Evolutionary conservation across 371 early-diverging fungal genomes (phyloP).

Genomic region (Capniomyces stellatus): DNA sequence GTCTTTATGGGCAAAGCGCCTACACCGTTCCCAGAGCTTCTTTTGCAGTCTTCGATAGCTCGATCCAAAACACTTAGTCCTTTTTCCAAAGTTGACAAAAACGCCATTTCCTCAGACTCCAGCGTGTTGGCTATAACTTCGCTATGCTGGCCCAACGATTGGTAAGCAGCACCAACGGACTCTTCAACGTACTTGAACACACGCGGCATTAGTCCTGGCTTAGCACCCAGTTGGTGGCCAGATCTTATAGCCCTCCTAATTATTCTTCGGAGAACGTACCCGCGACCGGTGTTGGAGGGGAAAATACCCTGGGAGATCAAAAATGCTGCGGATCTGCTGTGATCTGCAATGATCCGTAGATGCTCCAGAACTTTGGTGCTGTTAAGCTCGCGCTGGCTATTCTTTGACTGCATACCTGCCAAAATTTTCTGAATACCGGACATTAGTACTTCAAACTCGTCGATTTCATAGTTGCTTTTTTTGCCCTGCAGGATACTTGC

Average conservation of each 20-base stretch:
- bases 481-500: conserved; percentile 43
- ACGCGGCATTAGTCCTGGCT: conserved; percentile 37
- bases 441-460: conserved; percentile 28
- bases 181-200: conserved; percentile 38
- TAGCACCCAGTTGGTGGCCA: conserved; percentile 42
- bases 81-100: conserved; percentile 39
- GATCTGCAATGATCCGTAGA: conserved; percentile 57
- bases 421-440: conserved; percentile 6
- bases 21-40: conserved; percentile 5
- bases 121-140: conserved; percentile 34
- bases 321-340: conserved; percentile 49
- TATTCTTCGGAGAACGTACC: conserved; percentile 58
- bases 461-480: conserved; percentile 49
- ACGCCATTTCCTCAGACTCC: conserved; percentile 44
- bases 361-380: conserved; percentile 17
- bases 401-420: background rate
- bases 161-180: conserved; percentile 33
- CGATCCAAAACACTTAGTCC: conserved; percentile 39
- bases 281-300: conserved; percentile 57
- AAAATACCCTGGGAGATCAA: conserved; percentile 56
- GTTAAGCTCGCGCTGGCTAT: background rate
- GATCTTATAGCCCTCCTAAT: conserved; percentile 55
- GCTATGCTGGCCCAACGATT: conserved; percentile 34
- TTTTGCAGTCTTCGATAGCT: conserved; percentile 7
- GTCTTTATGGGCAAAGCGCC: conserved; percentile 28